Evolutionary conservation across 495 filamentous ascomycete species (phyloP), one percentile per base, ranked within the genome.

Genomic region (Bathelium albidoporum): DNA sequence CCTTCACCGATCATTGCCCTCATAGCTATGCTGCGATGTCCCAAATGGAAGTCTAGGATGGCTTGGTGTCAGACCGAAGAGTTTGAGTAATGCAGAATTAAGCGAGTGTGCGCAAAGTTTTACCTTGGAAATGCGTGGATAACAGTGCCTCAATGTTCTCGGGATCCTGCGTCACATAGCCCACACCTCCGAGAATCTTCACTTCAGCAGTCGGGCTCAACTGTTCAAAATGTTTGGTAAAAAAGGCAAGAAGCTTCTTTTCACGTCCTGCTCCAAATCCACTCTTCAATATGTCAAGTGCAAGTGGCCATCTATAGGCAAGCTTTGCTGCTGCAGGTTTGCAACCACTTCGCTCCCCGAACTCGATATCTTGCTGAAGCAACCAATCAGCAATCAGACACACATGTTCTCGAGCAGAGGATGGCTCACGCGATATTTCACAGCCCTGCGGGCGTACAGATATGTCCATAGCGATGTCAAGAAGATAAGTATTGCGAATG

Each of bases 1-100:
- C 88, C 88, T 55, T 55, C 49, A 55, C 49, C 49, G 49, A 55
- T 55, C 49, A 55, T 55, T 10, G 49, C 49, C 16, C 24, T 55
- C 49, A 55, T 55, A 55, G 49, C 49, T 24, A 55, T 29, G 24
- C 49, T 55, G 24, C 49, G 49, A 55, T 55, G 49, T 26, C 49
- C 49, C 49, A 55, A 24, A 29, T 55, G 49, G 24, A 55, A 55
- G 49, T 55, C 49, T 55, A 55, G 49, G 49, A 55, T 55, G 16
- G 49, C 24, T 29, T 20, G 22, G 24, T 29, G 49, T 55, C 29
- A 55, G 49, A 29, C 49, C 16, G 49, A 16, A 55, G 24, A 24
- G 24, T 9, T 55, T 20, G 5, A 55, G 49, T 12, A 28, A 29
- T 9, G 7, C 22, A 16, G 24, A 9, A 55, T 20, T 3, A 29